Evolutionary conservation across 164 flowering plant species (phyloP).

Genomic region (Malania oleifera): DNA sequence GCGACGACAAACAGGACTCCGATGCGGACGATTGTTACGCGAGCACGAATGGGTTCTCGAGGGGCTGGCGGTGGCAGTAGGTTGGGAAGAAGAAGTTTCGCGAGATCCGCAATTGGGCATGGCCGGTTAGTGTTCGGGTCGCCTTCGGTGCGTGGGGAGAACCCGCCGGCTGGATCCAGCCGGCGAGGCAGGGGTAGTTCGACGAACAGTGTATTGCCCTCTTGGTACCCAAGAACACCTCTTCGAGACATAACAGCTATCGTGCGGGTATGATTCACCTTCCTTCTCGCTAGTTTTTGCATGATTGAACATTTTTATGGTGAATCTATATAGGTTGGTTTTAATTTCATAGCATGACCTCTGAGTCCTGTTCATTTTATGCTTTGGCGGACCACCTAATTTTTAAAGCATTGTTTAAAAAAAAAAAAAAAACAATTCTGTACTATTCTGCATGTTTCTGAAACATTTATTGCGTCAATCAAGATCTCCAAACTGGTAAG

Average conservation of each 20-base stretch:
- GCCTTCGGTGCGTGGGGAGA: conserved; percentile 22
- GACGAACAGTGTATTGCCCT: conserved; percentile 35
- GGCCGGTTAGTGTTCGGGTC: conserved; percentile 14
- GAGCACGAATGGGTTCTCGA: not conserved
- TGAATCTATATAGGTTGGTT: not conserved
- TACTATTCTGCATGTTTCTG: too few relatives aligned
- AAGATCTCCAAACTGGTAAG: too few relatives aligned
- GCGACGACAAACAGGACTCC: not conserved
- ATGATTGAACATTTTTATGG: not conserved
- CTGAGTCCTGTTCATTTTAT: too few relatives aligned
- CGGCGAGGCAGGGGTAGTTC: conserved; percentile 23
- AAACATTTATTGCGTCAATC: too few relatives aligned
- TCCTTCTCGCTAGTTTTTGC: not conserved
- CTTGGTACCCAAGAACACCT: conserved; percentile 74
- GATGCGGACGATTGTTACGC: not conserved
- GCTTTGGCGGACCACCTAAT: too few relatives aligned
- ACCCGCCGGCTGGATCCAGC: conserved; percentile 17
- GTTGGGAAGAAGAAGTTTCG: conserved; percentile 21
- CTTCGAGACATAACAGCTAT: conserved; percentile 58
- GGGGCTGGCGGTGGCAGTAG: not conserved
- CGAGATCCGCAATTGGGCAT: conserved; percentile 14
- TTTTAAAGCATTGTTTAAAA: too few relatives aligned
- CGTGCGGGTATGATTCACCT: conserved; percentile 32
- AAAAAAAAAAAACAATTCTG: too few relatives aligned
- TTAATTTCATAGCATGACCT: too few relatives aligned